These are phyloP conservation scores for Trichoderma semiorbis DNA, from an alignment of 2,329 filamentous ascomycete genomes.

Conservation along the genomic window DNA sequence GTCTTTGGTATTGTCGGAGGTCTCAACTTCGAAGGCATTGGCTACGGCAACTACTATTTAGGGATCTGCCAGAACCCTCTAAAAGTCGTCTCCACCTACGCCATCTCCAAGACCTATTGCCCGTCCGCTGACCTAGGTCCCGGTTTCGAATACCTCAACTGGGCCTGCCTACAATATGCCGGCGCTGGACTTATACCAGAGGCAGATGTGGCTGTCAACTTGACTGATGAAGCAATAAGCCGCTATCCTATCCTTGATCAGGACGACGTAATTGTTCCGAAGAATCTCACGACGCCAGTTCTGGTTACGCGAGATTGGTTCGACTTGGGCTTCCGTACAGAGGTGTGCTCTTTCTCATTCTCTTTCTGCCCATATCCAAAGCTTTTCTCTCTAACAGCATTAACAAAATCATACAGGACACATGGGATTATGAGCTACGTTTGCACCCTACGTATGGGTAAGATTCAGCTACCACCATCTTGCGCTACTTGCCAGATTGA, in stretches of 20 bases:
- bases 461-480: neutral
- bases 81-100: neutral
- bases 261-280: neutral
- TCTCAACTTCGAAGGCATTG: slow-evolving; percentile 6
- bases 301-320: neutral
- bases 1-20: neutral
- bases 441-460: neutral
- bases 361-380: neutral
- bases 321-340: neutral
- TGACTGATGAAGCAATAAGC: neutral
- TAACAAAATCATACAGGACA: neutral
- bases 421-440: neutral
- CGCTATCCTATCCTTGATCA: neutral
- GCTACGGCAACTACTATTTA: neutral
- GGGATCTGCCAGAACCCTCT: neutral
- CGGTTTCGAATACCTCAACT: neutral
- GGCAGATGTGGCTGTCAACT: neutral
- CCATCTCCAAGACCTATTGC: neutral
- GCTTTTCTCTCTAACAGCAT: neutral
- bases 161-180: neutral
- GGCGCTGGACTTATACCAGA: neutral
- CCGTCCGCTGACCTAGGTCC: neutral
- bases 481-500: neutral
- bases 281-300: slow-evolving; percentile 3
- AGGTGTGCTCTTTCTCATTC: neutral